These are phyloP conservation scores for Triangularia setosa DNA, from an alignment of 2,329 filamentous ascomycete species.

Conservation along the genomic window DNA sequence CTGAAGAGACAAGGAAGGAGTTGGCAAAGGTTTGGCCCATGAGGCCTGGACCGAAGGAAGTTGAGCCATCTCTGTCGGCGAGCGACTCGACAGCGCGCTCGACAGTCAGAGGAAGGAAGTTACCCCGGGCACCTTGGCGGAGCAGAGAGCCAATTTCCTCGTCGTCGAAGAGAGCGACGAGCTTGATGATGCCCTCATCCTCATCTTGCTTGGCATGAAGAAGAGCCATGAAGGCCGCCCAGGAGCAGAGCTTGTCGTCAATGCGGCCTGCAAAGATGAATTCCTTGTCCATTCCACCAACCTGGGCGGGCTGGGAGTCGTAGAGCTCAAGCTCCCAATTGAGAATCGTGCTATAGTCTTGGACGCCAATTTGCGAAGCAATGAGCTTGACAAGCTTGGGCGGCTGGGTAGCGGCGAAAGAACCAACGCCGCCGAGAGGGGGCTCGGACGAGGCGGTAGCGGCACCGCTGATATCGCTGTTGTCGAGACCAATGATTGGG, in stretches of 20 bases:
- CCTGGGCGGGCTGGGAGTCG: conserved; percentile 79
- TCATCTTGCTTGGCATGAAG: conserved; percentile 60
- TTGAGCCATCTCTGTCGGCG: conserved; percentile 43
- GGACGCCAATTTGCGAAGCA: conserved; percentile 69
- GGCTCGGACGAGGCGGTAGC: conserved; percentile 35
- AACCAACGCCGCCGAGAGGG: conserved; percentile 58
- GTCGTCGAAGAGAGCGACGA: conserved; percentile 93
- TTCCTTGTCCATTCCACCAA: conserved; percentile 83
- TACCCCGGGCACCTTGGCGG: conserved; percentile 83
- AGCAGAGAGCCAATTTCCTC: conserved; percentile 93
- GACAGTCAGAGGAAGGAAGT: conserved; percentile 78
- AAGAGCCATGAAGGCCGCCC: conserved; percentile 81
- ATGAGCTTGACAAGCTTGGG: conserved; percentile 81
- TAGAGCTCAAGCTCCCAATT: conserved; percentile 98
- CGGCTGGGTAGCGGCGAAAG: conserved; percentile 81
- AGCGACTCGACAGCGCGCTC: conserved; percentile 74
- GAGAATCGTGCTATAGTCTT: conserved; percentile 69
- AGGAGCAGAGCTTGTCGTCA: conserved; percentile 96
- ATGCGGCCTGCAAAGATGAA: conserved; percentile 94
- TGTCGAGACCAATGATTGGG: conserved; percentile 86
- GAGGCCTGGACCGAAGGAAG: conserved; percentile 54
- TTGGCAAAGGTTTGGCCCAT: conserved; percentile 82
- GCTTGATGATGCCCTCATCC: conserved; percentile 69
- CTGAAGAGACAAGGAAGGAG: conserved; percentile 86
- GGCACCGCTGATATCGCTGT: conserved; percentile 49